Evolutionary conservation across 139 green algal species (phyloP).

Genomic region (Tetraselmis chui): DNA sequence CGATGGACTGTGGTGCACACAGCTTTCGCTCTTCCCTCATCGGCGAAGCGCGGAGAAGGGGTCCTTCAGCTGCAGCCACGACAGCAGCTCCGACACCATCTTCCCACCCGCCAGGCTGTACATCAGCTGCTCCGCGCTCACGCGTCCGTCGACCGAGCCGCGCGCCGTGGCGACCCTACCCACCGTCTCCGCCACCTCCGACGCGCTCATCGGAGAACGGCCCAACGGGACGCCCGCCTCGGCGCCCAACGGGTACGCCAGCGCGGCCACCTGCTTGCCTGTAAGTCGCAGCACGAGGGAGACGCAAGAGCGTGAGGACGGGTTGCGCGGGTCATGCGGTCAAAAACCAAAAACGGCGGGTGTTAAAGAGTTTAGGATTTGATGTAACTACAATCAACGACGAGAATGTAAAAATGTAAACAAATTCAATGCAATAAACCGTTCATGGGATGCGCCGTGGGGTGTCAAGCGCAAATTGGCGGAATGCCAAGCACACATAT

Average conservation of each 20-base stretch:
- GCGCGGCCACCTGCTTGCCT: slow-evolving; percentile 16
- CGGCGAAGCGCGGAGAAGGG: slow-evolving; percentile 10
- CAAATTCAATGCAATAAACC: too few relatives aligned
- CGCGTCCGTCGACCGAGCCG: slow-evolving; percentile 6
- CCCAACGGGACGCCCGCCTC: slow-evolving; percentile 14
- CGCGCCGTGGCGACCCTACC: slow-evolving; percentile 15
- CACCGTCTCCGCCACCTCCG: slow-evolving; percentile 21
- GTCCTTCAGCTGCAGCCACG: slow-evolving; percentile 41
- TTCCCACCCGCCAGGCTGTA: slow-evolving; percentile 31
- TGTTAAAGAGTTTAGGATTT: neutral
- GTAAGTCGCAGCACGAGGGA: too few relatives aligned
- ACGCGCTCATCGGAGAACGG: slow-evolving; percentile 18
- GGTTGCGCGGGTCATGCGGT: slow-evolving; percentile 3
- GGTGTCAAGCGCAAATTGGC: too few relatives aligned
- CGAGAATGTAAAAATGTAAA: too few relatives aligned
- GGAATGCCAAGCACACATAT: too few relatives aligned
- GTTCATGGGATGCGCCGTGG: too few relatives aligned
- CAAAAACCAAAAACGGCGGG: neutral
- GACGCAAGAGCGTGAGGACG: too few relatives aligned
- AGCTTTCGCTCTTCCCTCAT: too few relatives aligned
- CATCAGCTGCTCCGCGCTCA: slow-evolving; percentile 45
- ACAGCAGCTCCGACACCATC: slow-evolving; percentile 38
- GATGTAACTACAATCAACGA: too few relatives aligned
- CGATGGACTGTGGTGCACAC: too few relatives aligned
- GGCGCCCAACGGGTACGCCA: slow-evolving; percentile 36